Evolutionary conservation across 768 basidiomycete species (phyloP).

Genomic region (Cantharellus cinnabarinus): DNA sequence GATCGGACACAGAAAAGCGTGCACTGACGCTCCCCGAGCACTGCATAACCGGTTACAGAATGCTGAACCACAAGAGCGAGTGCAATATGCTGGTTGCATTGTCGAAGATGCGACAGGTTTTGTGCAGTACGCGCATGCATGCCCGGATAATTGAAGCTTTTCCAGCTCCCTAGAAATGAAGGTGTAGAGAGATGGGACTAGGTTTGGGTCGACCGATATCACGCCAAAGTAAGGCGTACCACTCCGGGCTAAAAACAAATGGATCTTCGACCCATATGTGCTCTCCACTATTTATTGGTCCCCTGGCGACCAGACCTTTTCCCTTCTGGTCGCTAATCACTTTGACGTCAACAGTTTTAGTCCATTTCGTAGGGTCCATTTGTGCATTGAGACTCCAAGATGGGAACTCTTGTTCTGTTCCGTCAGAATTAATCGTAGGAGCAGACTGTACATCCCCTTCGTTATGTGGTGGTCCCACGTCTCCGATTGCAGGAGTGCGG

Average conservation of each 20-base stretch:
- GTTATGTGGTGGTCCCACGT: not conserved
- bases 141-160: slow-evolving; percentile 36
- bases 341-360: slow-evolving; percentile 39
- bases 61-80: slow-evolving; percentile 31
- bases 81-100: slow-evolving; percentile 29
- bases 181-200: not conserved
- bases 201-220: not conserved
- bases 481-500: not conserved
- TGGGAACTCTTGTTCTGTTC: slow-evolving; percentile 24
- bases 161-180: slow-evolving; percentile 43
- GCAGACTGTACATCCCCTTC: not conserved
- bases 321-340: slow-evolving; percentile 54
- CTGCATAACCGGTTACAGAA: slow-evolving; percentile 73
- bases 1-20: slow-evolving; percentile 51
- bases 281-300: slow-evolving; percentile 48
- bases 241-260: slow-evolving; percentile 32
- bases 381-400: slow-evolving; percentile 41
- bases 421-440: not conserved
- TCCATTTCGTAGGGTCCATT: slow-evolving; percentile 43
- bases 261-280: slow-evolving; percentile 55
- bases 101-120: slow-evolving; percentile 28
- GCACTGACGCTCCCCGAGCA: slow-evolving; percentile 37
- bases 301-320: slow-evolving; percentile 61
- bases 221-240: slow-evolving; percentile 23
- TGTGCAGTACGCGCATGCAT: slow-evolving; percentile 58